These are phyloP conservation scores for Metschnikowia orientalis DNA, from an alignment of 805 yeast genomes.

Conservation along the genomic window DNA sequence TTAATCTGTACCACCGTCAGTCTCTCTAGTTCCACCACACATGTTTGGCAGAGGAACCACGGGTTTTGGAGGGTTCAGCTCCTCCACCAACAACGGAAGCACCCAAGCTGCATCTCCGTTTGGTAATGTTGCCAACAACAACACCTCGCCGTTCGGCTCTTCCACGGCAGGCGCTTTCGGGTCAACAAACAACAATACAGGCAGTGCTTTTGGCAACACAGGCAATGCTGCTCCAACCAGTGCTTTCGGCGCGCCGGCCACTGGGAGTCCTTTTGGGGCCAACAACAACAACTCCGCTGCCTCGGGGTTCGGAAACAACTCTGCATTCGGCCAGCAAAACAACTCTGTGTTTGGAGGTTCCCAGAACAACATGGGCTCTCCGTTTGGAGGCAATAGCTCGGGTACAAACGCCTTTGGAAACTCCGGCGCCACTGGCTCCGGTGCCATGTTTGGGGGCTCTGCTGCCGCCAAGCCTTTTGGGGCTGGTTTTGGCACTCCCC, in stretches of 20 bases:
- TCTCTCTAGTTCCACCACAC: conserved; percentile 1
- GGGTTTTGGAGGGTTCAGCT: conserved; percentile 51
- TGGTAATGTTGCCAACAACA: conserved; percentile 9
- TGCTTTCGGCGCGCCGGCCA: conserved; percentile 11
- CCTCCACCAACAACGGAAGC: conserved; percentile 9
- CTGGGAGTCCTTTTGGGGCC: conserved; percentile 16
- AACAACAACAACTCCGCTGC: conserved; percentile 7
- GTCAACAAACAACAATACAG: conserved; percentile 16
- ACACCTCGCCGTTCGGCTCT: conserved; percentile 18
- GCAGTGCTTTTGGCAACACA: conserved; percentile 32
- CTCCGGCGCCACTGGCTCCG: conserved; percentile 7
- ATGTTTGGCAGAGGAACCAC: conserved; percentile 49
- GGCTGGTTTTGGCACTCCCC: conserved; percentile 20
- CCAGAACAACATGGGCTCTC: conserved; percentile 11
- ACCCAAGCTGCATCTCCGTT: conserved; percentile 14
- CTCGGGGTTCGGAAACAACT: conserved; percentile 38
- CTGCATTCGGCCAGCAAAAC: conserved; percentile 22
- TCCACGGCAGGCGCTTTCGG: conserved; percentile 14
- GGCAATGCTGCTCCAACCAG: conserved; percentile 11
- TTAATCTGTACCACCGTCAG: no score
- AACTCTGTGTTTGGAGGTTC: conserved; percentile 26
- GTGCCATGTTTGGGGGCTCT: conserved; percentile 11
- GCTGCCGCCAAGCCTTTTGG: conserved; percentile 18
- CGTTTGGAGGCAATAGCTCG: conserved; percentile 17
- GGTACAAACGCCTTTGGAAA: conserved; percentile 20